Evolutionary conservation across 176 grass and related monocot genomes (phyloP).

Genomic region (Triticum timopheevii): DNA sequence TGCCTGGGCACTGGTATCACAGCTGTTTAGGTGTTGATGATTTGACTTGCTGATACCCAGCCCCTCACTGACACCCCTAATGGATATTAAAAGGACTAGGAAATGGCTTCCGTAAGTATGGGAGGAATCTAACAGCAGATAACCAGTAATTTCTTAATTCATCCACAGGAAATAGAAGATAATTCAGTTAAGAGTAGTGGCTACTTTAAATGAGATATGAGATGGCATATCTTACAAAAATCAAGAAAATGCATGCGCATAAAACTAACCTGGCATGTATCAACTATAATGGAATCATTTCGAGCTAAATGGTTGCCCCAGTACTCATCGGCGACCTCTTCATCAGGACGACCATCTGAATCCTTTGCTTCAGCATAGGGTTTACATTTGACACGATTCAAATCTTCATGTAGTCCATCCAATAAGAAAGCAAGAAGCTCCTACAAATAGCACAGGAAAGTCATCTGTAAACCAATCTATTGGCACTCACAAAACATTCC

Average conservation of each 20-base stretch:
- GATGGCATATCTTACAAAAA: constrained; percentile 7
- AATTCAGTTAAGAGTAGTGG: neutral
- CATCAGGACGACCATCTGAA: constrained; percentile 72
- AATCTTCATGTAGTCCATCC: constrained; percentile 98
- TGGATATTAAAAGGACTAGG: neutral
- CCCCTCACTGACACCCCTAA: neutral
- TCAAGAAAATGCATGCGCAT: neutral
- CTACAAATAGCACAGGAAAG: constrained; percentile 40
- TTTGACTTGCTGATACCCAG: neutral
- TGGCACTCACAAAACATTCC: neutral
- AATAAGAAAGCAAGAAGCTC: constrained; percentile 98
- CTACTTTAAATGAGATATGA: neutral
- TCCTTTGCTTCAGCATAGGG: constrained; percentile 90
- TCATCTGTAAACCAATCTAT: neutral
- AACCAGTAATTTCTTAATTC: neutral
- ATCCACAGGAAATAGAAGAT: neutral
- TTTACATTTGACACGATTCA: constrained; percentile 92
- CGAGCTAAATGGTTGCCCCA: constrained; percentile 98
- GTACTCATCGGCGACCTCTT: constrained; percentile 85
- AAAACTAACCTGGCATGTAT: constrained; percentile 92
- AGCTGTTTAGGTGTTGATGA: neutral
- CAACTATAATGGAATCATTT: constrained; percentile 97
- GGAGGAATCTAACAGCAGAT: neutral
- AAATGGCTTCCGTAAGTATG: neutral
- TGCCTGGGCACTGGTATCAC: neutral